Evolutionary conservation across 1,284 basidiomycete species (phyloP).

Genomic region (Trichosporon ovoides): DNA sequence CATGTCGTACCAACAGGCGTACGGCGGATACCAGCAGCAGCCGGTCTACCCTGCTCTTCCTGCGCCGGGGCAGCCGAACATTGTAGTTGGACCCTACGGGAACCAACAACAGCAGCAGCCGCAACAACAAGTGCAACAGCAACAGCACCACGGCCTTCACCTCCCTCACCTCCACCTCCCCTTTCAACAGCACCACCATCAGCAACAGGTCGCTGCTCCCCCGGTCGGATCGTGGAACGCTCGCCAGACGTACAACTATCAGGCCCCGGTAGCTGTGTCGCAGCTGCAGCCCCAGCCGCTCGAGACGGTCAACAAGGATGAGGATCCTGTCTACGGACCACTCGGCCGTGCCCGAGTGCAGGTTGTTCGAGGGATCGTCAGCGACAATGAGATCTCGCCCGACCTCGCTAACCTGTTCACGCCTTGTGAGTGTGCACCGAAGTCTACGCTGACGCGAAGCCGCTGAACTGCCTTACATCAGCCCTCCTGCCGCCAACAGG

Average conservation of each 20-base stretch:
- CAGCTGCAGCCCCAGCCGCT: constrained; percentile 31
- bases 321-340: constrained; percentile 42
- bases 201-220: background rate
- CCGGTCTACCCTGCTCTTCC: constrained; percentile 7
- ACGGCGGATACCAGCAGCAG: constrained; percentile 4
- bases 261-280: background rate
- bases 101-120: background rate
- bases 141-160: background rate
- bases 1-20: constrained; percentile 6
- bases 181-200: constrained; percentile 2
- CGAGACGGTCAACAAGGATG: constrained; percentile 33
- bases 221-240: background rate
- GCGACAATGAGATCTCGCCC: constrained; percentile 40
- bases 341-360: constrained; percentile 34
- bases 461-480: constrained; percentile 22
- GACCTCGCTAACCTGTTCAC: constrained; percentile 30
- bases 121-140: background rate
- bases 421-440: constrained; percentile 25
- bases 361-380: constrained; percentile 32
- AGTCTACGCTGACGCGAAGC: constrained; percentile 14
- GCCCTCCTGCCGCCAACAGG: constrained; percentile 14
- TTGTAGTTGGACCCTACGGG: background rate
- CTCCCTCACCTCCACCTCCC: constrained; percentile 1
- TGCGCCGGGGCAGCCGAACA: background rate
- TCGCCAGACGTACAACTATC: constrained; percentile 6